Base-by-base conservation (phyloP, 2,329 filamentous ascomycete species). In the Colletotrichum viniferum region DNA sequence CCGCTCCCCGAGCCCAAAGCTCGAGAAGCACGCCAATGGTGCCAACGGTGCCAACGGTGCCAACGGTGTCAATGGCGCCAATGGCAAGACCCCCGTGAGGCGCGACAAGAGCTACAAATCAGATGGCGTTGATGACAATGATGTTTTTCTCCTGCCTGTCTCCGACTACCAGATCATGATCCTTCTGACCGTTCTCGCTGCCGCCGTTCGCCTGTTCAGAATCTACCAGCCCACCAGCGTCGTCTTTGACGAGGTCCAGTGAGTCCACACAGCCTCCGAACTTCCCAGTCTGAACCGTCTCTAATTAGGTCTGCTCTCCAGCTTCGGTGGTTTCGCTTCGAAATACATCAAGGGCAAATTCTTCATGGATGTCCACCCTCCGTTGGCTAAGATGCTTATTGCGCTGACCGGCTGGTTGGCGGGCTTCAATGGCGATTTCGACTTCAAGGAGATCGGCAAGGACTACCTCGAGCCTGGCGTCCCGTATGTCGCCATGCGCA, bases 331-430 rank as follows among this genome's bases (percentile, higher is more conserved):
- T 64, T 99, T 99, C 84, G 97, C 97, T 78, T 95, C 94, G 80
- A 99, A 99, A 86, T 99, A 99, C 86, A 98, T 99, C 90, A 98
- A 99, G 89, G 97, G 97, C 82, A 94, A 91, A 84, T 99, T 99
- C 91, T 99, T 99, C 86, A 99, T 99, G 97, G 97, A 99, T 84
- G 97, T 99, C n/a, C 97, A 99, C 84, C 97, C 97, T 36, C 97
- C 97, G 61, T 90, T 99, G 76, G 97, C 97, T 79, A 99, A 99
- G 89, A 92, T 99, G 83, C 92, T 99, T 79, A 96, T 99, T 81
- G 98, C 97, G 68, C 91, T 99, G 76, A 96, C 96, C 78, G 97
- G 96, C 80, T 99, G 94, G 93, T 86, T 98, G 78, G 97, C 96
- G 81, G 97, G 97, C 69, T 99, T 98, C 84, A 92, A 98, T 82